These are phyloP conservation scores for Saraca asoca DNA, from an alignment of 331 rosid genomes.

Conservation along the genomic window DNA sequence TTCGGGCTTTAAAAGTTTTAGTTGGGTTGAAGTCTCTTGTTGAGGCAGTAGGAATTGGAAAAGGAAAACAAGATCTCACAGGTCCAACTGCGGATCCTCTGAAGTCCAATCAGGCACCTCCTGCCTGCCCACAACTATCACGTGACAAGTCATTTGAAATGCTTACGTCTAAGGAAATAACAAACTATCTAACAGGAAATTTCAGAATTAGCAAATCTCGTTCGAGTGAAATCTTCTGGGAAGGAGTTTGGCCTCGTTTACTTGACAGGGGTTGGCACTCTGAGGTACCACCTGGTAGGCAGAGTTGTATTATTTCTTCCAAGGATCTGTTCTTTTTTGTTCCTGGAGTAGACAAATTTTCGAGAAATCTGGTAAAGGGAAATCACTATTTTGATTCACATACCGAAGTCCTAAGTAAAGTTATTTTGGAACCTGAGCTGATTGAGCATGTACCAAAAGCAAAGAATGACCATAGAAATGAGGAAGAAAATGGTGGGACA, in stretches of 20 bases:
- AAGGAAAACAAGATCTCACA: conserved; percentile 83
- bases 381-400: conserved; percentile 77
- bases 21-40: conserved; percentile 76
- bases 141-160: conserved; percentile 75
- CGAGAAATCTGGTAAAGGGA: conserved; percentile 79
- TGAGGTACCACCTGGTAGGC: conserved; percentile 64
- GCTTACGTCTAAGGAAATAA: conserved; percentile 68
- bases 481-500: conserved; percentile 56
- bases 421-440: conserved; percentile 81
- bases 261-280: conserved; percentile 98
- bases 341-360: conserved; percentile 79
- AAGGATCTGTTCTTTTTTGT: conserved; percentile 74
- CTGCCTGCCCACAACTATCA: conserved; percentile 71
- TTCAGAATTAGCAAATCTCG: conserved; percentile 91
- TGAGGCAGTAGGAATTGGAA: conserved; percentile 78
- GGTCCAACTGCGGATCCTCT: conserved; percentile 49
- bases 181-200: conserved; percentile 72
- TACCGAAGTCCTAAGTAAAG: conserved; percentile 72
- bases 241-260: conserved; percentile 98
- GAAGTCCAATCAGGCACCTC: conserved; percentile 51
- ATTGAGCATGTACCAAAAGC: conserved; percentile 61
- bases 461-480: conserved; percentile 40
- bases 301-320: conserved; percentile 48
- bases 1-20: conserved; percentile 52
- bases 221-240: conserved; percentile 91